phyloP scores from a whole-genome alignment of 192 early-diverging fungal species.

The Backusella westeae region DNA sequence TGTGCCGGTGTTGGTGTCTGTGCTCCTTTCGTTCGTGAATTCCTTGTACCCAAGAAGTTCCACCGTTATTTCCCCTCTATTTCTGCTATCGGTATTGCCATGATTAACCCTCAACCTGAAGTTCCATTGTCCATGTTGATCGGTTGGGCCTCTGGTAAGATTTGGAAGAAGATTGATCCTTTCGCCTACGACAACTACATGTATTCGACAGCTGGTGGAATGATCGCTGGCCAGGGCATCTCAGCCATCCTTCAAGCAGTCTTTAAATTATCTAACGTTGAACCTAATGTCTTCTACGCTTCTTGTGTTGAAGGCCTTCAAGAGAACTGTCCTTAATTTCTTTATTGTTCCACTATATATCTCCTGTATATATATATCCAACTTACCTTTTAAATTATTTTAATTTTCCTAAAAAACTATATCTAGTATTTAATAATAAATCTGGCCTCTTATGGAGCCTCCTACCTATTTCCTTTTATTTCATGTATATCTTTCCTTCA shows the following conservation, averaged over 20 bases:
- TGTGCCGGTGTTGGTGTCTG: constrained; percentile 36
- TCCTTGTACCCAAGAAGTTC: constrained; percentile 49
- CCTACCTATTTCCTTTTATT: background rate
- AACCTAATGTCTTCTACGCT: constrained; percentile 16
- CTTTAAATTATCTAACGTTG: constrained; percentile 40
- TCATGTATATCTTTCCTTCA: background rate
- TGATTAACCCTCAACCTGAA: constrained; percentile 47
- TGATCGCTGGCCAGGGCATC: constrained; percentile 54
- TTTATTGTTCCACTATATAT: background rate
- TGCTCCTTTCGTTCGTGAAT: constrained; percentile 37
- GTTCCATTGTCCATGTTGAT: constrained; percentile 47
- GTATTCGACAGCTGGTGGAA: constrained; percentile 43
- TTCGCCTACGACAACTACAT: constrained; percentile 37
- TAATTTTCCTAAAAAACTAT: background rate
- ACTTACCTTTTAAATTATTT: background rate
- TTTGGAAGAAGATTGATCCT: constrained; percentile 39
- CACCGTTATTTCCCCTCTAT: constrained; percentile 48
- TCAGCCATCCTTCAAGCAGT: constrained; percentile 47
- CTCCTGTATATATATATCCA: background rate
- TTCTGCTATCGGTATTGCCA: constrained; percentile 49
- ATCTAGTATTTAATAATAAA: background rate
- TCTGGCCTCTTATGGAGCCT: too few relatives aligned
- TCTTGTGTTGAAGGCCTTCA: constrained; percentile 24
- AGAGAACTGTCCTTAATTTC: constrained; percentile 30
- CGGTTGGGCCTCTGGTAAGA: constrained; percentile 36